Conservation (phyloP, 768 basidiomycete species). For the Chlorophyllum brunneum region DNA sequence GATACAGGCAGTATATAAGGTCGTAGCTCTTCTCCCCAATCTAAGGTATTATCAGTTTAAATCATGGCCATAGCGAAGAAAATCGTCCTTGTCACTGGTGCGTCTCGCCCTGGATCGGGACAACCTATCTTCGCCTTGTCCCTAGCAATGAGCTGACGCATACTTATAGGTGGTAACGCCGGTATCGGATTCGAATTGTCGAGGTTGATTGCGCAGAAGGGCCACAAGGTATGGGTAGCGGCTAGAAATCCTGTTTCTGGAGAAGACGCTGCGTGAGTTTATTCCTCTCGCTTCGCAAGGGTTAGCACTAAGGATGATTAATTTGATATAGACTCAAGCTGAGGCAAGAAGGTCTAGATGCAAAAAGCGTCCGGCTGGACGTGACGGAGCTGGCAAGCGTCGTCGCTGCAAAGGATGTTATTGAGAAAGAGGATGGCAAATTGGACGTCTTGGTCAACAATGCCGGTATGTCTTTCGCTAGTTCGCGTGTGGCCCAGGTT, state of each 20-base stretch:
- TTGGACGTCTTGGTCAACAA: slow-evolving; percentile 46
- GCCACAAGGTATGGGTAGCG: slow-evolving; percentile 40
- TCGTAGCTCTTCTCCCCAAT: too few relatives aligned
- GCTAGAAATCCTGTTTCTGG: slow-evolving; percentile 37
- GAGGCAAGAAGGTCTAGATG: slow-evolving; percentile 26
- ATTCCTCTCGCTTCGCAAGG: too few relatives aligned
- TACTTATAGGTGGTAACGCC: slow-evolving; percentile 33
- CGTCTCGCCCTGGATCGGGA: too few relatives aligned
- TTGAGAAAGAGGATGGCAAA: slow-evolving; percentile 35
- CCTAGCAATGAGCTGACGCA: neutral
- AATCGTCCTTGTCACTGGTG: slow-evolving; percentile 39
- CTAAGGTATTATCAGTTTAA: too few relatives aligned
- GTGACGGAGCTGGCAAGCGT: slow-evolving; percentile 32
- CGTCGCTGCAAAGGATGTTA: slow-evolving; percentile 28
- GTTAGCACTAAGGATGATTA: neutral
- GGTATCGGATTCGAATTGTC: slow-evolving; percentile 46
- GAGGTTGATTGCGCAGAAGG: slow-evolving; percentile 37
- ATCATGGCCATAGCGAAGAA: slow-evolving; percentile 15
- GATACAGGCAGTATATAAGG: too few relatives aligned
- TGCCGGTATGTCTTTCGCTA: slow-evolving; percentile 28
- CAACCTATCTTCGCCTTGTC: too few relatives aligned
- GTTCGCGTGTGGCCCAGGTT: neutral
- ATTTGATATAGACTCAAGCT: slow-evolving; percentile 24
- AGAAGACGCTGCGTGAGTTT: slow-evolving; percentile 35
- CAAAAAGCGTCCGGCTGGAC: slow-evolving; percentile 37